A percentile compares a stretch with the other conserved stretches of the same genome.
phyloP scores from a whole-genome alignment of 768 basidiomycete species.

The Austroboletus eburneus region DNA sequence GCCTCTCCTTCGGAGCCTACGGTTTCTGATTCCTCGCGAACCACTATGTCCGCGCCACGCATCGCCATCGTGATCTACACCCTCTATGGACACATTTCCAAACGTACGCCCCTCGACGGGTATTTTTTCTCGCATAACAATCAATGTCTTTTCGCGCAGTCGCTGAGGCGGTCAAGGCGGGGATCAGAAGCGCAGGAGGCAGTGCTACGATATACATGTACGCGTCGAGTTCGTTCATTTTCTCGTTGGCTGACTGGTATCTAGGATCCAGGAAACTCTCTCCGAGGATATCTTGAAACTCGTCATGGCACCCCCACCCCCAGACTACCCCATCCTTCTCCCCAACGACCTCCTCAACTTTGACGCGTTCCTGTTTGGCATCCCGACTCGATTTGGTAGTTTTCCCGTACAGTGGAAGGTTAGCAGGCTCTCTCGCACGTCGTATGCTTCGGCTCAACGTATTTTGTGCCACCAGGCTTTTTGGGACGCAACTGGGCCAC shows the following conservation, averaged over 20 bases:
- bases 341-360: constrained; percentile 32
- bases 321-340: constrained; percentile 45
- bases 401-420: constrained; percentile 57
- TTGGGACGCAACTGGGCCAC: constrained; percentile 48
- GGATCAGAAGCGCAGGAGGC: constrained; percentile 41
- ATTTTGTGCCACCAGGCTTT: constrained; percentile 29
- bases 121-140: background rate
- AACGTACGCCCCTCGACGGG: constrained; percentile 30
- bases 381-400: constrained; percentile 46
- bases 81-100: constrained; percentile 47
- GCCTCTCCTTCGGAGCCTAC: constrained; percentile 1
- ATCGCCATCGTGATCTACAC: constrained; percentile 48
- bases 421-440: background rate
- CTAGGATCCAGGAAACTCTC: constrained; percentile 80
- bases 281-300: constrained; percentile 60
- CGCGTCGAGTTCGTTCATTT: constrained; percentile 9
- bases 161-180: constrained; percentile 35
- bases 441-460: constrained; percentile 7
- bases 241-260: background rate
- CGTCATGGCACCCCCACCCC: constrained; percentile 70
- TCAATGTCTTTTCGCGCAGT: constrained; percentile 12
- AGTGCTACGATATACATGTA: constrained; percentile 45
- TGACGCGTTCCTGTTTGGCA: constrained; percentile 43
- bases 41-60: constrained; percentile 27
- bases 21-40: background rate